Evolutionary conservation across 2,329 filamentous ascomycete species (phyloP).

Genomic region (Acarospora socialis): DNA sequence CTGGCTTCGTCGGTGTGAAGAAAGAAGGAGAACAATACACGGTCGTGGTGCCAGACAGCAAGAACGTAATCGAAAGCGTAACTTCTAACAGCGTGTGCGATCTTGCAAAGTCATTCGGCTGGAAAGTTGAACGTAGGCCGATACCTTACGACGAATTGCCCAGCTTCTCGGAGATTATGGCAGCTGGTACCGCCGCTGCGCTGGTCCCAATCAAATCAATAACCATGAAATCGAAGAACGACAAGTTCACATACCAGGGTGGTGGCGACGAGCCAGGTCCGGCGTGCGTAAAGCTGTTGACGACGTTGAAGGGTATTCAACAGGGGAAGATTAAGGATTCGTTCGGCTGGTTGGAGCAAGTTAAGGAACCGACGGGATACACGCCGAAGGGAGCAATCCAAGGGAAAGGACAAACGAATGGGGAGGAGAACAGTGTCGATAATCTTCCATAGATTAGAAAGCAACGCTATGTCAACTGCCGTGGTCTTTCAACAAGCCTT

Average conservation of each 20-base stretch:
- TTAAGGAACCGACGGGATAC: conserved; percentile 18
- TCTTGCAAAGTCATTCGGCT: conserved; percentile 66
- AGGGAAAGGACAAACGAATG: no score
- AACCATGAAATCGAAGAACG: conserved; percentile 48
- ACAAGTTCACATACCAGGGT: conserved; percentile 42
- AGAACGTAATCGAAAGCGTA: conserved; percentile 74
- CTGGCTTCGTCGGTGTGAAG: conserved; percentile 74
- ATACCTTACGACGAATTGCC: conserved; percentile 46
- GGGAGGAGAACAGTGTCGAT: no score
- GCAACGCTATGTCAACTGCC: no score
- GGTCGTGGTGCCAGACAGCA: conserved; percentile 74
- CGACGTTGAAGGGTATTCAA: conserved; percentile 73
- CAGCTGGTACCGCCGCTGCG: conserved; percentile 80
- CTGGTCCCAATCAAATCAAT: conserved; percentile 88
- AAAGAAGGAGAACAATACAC: conserved; percentile 43
- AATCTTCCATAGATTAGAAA: no score
- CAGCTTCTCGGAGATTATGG: conserved; percentile 66
- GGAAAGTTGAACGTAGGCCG: conserved; percentile 63
- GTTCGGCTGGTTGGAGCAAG: conserved; percentile 52
- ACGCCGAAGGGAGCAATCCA: no score
- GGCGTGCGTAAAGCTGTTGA: conserved; percentile 56
- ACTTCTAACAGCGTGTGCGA: conserved; percentile 66
- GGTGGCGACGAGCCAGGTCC: conserved; percentile 57
- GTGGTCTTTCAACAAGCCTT: no score
- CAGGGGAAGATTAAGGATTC: conserved; percentile 61